Percentiles rank a stretch among this genome's conserved stretches.
Conservation (phyloP, 768 basidiomycete genomes). For the Suillus lakei region DNA sequence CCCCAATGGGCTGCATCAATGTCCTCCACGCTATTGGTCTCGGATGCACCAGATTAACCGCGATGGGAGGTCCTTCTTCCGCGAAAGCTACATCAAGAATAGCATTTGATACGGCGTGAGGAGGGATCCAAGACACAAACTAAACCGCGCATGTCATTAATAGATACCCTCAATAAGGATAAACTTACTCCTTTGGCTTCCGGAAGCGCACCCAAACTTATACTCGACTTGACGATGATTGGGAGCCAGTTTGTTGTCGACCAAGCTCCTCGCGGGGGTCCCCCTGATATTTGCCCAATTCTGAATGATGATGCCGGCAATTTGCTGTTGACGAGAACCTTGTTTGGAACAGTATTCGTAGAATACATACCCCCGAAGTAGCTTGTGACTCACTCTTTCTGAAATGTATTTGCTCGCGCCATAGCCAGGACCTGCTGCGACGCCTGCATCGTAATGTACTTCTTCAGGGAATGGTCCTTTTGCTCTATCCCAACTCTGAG, state of each 20-base stretch:
- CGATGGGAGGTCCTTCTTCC: slow-evolving; percentile 9
- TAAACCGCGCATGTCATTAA: slow-evolving; percentile 4
- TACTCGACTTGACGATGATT: slow-evolving; percentile 42
- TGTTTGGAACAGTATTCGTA: neutral
- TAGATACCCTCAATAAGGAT: neutral
- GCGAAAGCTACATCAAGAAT: slow-evolving; percentile 27
- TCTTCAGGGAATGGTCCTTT: slow-evolving; percentile 42
- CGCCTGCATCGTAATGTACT: slow-evolving; percentile 31
- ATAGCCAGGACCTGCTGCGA: slow-evolving; percentile 49
- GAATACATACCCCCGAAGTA: neutral
- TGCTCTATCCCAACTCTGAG: slow-evolving; percentile 33
- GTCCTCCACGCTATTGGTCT: slow-evolving; percentile 22
- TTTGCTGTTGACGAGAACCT: slow-evolving; percentile 45
- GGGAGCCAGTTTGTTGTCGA: slow-evolving; percentile 52
- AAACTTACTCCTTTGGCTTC: slow-evolving; percentile 27
- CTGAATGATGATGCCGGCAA: slow-evolving; percentile 43
- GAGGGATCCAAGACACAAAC: slow-evolving; percentile 26
- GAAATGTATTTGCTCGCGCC: slow-evolving; percentile 50
- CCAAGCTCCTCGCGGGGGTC: slow-evolving; percentile 46
- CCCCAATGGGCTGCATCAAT: slow-evolving; percentile 21
- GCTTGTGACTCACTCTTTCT: slow-evolving; percentile 36
- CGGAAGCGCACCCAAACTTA: slow-evolving; percentile 29
- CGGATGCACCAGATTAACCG: slow-evolving; percentile 31
- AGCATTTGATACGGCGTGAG: slow-evolving; percentile 18
- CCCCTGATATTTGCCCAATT: slow-evolving; percentile 52